Evolutionary conservation across 2,329 filamentous ascomycete genomes (phyloP).

Genomic region (Lachnellula suecica): DNA sequence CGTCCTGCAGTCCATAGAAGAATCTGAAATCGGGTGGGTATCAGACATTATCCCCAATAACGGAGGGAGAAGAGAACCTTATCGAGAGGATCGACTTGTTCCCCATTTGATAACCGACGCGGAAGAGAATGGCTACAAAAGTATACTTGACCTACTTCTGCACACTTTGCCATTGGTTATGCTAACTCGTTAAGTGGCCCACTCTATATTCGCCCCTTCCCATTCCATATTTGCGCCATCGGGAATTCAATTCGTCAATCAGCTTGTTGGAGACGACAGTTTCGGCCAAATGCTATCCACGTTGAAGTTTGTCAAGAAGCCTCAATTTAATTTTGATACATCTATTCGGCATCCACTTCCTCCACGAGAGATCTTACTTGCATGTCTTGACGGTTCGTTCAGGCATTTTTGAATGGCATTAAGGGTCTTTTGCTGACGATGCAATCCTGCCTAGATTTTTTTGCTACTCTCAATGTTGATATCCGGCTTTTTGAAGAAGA

Average conservation of each 20-base stretch:
- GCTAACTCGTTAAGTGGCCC: too few relatives aligned
- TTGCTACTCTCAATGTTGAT: constrained; percentile 6
- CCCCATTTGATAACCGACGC: not conserved
- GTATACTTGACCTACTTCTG: too few relatives aligned
- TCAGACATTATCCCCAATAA: not conserved
- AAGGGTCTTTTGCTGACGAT: not conserved
- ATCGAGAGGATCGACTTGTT: constrained; percentile 1
- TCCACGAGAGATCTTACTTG: constrained; percentile 2
- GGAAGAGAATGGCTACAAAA: not conserved
- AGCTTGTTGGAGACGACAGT: constrained; percentile 13
- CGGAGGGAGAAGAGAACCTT: not conserved
- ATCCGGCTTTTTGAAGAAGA: constrained; percentile 10
- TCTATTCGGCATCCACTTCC: constrained; percentile 7
- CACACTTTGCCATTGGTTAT: too few relatives aligned
- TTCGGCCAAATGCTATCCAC: constrained; percentile 10
- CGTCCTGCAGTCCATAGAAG: constrained; percentile 3
- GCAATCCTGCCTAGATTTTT: not conserved
- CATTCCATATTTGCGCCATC: constrained; percentile 13
- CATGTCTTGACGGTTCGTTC: constrained; percentile 5
- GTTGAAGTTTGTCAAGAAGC: not conserved
- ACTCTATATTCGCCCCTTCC: not conserved
- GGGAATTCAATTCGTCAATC: constrained; percentile 13
- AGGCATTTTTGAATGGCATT: not conserved
- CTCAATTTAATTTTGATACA: constrained; percentile 6
- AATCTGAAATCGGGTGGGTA: constrained; percentile 6